Evolutionary conservation across 331 rosid species (phyloP), one percentile per base, ranked within the genome.

Genomic region (Malus hybrid): DNA sequence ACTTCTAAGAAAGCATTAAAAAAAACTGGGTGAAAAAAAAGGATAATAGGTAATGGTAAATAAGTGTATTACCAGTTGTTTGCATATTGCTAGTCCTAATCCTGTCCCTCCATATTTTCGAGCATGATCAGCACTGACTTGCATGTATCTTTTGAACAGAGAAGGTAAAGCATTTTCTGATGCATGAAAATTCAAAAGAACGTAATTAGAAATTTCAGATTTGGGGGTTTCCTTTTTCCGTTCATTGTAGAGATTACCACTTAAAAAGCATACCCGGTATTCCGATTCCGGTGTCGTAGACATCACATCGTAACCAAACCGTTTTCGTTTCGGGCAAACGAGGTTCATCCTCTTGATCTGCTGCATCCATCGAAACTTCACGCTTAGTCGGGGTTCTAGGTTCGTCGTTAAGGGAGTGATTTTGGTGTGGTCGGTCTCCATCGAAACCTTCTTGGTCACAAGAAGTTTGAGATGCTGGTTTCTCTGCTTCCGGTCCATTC

Each of bases 71-170:
- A 95, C 99, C 96, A 95, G 80, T 69, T 95, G 99, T 81, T 95
- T 95, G 87, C 99, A 95, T 83, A 95, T 92, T 83, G 97, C 99
- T 59, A 95, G 81, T 48, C 99, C 99, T 56, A 95, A 80, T 65
- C 99, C 97, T 1, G 99, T 95, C 73, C 99, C 99, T 10, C 99
- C 99, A 75, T 95, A 92, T 73, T 95, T 95, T 74, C 97, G 79
- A 75, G 99, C 97, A 68, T 95, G 99, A 74, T 92, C 97, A 14
- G 97, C 93, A 73, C 97, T 92, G n/a, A 87, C 99, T 92, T 95
- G 99, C 99, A 95, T 95, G 87, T 95, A 95, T 82, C 92, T 90
- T 75, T 82, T 95, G 66, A 92, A 95, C 66, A 95, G 86, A 67
- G 88, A 86, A 61, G 96, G 93, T 60, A 92, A 68, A 70, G 97